Evolutionary conservation across 345 rosid species (phyloP).

Genomic region (Erysimum cheiranthoides): DNA sequence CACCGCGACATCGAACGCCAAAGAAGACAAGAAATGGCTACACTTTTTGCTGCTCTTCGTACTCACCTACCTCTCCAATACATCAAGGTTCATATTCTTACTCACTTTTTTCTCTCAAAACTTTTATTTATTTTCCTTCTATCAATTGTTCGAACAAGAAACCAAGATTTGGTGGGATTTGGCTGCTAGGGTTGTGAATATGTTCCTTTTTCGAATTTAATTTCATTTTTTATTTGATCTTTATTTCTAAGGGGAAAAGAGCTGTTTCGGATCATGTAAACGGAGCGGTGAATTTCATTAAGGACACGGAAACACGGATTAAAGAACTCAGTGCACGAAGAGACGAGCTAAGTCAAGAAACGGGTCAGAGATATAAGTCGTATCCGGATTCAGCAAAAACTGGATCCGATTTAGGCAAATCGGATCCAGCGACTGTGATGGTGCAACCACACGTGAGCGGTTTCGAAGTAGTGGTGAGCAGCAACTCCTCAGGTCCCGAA

Average conservation of each 20-base stretch:
- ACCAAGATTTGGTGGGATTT: conserved; percentile 33
- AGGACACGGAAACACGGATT: conserved; percentile 48
- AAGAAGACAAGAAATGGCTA: conserved; percentile 53
- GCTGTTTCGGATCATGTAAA: conserved; percentile 58
- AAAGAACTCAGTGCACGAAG: conserved; percentile 43
- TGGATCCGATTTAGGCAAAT: conserved; percentile 22
- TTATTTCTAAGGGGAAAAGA: conserved; percentile 55
- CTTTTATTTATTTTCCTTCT: background rate
- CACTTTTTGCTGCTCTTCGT: conserved; percentile 50
- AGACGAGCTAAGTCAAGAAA: conserved; percentile 45
- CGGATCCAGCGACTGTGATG: conserved; percentile 31
- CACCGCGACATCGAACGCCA: conserved; percentile 52
- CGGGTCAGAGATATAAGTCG: background rate
- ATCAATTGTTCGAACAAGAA: conserved; percentile 10
- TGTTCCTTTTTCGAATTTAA: background rate
- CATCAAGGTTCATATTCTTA: conserved; percentile 42
- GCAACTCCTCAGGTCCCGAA: conserved; percentile 39
- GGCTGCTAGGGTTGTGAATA: conserved; percentile 39
- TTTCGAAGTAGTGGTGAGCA: conserved; percentile 51
- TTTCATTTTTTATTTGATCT: background rate
- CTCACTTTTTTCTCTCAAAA: background rate
- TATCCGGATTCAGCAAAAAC: conserved; percentile 22
- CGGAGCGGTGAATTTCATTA: conserved; percentile 53
- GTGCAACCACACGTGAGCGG: conserved; percentile 53
- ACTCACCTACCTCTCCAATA: conserved; percentile 48